Conservation (phyloP, 1,284 basidiomycete species). For the Porogramme epimiltina region DNA sequence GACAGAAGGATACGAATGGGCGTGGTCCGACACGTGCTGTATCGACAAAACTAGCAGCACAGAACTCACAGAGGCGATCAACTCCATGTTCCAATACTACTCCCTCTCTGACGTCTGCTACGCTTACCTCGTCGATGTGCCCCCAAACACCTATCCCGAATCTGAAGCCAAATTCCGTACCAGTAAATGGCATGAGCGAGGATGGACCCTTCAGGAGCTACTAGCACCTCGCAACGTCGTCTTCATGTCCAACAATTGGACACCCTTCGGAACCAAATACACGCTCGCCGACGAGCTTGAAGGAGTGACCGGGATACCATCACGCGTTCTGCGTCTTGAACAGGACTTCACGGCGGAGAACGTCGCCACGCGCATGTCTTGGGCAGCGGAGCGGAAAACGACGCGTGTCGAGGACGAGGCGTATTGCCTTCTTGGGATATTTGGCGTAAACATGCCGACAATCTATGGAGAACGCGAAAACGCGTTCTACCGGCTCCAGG, state of each 20-base stretch:
- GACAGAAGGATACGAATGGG: slow-evolving; percentile 2
- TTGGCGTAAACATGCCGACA: slow-evolving; percentile 1
- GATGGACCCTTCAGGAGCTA: slow-evolving; percentile 5
- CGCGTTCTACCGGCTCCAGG: not conserved
- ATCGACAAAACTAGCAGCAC: slow-evolving; percentile 12
- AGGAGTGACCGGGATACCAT: not conserved
- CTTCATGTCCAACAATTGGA: not conserved
- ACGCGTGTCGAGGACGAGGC: not conserved
- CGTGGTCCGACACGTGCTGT: slow-evolving; percentile 12
- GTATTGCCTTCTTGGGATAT: slow-evolving; percentile 1
- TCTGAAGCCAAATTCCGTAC: not conserved
- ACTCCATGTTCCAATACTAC: slow-evolving; percentile 11
- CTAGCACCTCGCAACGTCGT: not conserved
- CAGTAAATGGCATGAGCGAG: slow-evolving; percentile 2
- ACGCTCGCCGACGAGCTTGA: not conserved
- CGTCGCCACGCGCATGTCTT: not conserved
- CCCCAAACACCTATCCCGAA: not conserved
- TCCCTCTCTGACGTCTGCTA: slow-evolving; percentile 6
- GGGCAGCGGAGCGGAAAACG: not conserved
- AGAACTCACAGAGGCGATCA: slow-evolving; percentile 12
- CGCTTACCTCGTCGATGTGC: slow-evolving; percentile 8
- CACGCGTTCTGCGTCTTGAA: not conserved
- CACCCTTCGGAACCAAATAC: not conserved
- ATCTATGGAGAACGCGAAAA: not conserved
- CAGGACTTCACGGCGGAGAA: not conserved